phyloP scores from a whole-genome alignment of 208 protist genomes.

The Plasmodiophora brassicae region DNA sequence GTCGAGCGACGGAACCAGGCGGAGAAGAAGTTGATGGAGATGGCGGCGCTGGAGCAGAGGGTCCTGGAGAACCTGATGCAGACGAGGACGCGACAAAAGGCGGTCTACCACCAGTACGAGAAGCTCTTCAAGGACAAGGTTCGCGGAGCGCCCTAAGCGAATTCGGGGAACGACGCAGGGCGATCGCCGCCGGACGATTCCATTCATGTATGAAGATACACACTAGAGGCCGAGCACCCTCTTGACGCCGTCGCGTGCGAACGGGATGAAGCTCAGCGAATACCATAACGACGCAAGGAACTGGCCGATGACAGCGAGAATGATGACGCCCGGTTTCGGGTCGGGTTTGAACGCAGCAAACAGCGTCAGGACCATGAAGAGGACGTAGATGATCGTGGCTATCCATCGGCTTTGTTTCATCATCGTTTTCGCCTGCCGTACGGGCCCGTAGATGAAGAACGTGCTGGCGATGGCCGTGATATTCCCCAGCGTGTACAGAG shows the following conservation, averaged over 20 bases:
- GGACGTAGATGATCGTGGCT: background rate
- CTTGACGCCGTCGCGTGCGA: background rate
- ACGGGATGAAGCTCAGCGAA: constrained; percentile 2
- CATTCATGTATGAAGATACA: too few species aligned
- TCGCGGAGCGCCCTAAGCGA: too few species aligned
- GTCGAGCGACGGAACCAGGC: background rate
- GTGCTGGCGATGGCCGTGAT: background rate
- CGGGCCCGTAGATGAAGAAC: background rate
- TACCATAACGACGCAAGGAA: background rate
- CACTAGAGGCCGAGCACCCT: background rate
- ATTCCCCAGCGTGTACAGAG: background rate
- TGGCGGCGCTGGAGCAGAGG: background rate
- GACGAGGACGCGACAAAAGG: background rate
- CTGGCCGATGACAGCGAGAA: background rate
- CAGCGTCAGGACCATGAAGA: constrained; percentile 15
- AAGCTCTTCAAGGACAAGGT: background rate
- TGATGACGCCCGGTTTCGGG: background rate
- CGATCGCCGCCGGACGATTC: too few species aligned
- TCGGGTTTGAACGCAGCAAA: background rate
- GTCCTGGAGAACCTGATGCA: background rate
- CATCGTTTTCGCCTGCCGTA: background rate
- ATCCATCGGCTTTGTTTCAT: background rate
- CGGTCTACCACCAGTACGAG: background rate
- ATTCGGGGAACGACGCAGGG: too few species aligned
- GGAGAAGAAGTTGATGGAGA: background rate